Conservation (phyloP, 2,329 filamentous ascomycete species). For the Teratosphaeria epicoccoides region DNA sequence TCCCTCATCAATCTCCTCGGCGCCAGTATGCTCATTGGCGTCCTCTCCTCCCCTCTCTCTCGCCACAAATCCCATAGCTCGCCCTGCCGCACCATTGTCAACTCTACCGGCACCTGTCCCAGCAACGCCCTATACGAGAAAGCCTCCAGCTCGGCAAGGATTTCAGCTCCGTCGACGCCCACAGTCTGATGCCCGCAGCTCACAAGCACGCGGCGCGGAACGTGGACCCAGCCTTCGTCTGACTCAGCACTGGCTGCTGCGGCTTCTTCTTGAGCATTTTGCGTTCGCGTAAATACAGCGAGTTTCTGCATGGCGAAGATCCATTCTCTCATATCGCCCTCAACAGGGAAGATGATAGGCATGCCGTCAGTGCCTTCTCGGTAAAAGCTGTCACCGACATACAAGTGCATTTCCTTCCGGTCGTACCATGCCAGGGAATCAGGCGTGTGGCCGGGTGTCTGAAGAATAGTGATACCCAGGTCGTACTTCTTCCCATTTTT, state of each 20-base stretch:
- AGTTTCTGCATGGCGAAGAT: constrained; percentile 28
- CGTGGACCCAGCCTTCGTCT: constrained; percentile 12
- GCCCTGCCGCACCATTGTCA: constrained; percentile 20
- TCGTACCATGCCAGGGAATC: constrained; percentile 39
- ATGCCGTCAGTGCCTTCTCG: constrained; percentile 26
- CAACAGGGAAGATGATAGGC: constrained; percentile 31
- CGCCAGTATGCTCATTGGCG: constrained; percentile 26
- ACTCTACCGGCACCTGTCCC: constrained; percentile 25
- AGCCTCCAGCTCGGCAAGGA: constrained; percentile 25
- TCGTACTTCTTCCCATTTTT: constrained; percentile 2
- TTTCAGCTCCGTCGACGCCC: constrained; percentile 27
- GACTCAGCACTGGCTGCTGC: constrained; percentile 11
- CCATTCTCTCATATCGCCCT: constrained; percentile 31
- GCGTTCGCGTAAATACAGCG: constrained; percentile 23
- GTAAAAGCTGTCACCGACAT: constrained; percentile 39
- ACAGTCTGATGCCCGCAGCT: constrained; percentile 31
- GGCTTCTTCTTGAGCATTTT: constrained; percentile 19
- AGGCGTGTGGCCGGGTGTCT: constrained; percentile 39
- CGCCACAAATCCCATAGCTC: constrained; percentile 29
- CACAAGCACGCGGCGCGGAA: constrained; percentile 17
- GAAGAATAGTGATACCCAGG: constrained; percentile 33
- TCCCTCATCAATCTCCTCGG: constrained; percentile 25
- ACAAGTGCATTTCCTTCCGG: constrained; percentile 32
- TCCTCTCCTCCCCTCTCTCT: constrained; percentile 22
- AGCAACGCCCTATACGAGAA: constrained; percentile 26